Percentiles rank a stretch among this genome's conserved stretches.
phyloP scores from a whole-genome alignment of 768 basidiomycete species.

The Termitomyces sp. region DNA sequence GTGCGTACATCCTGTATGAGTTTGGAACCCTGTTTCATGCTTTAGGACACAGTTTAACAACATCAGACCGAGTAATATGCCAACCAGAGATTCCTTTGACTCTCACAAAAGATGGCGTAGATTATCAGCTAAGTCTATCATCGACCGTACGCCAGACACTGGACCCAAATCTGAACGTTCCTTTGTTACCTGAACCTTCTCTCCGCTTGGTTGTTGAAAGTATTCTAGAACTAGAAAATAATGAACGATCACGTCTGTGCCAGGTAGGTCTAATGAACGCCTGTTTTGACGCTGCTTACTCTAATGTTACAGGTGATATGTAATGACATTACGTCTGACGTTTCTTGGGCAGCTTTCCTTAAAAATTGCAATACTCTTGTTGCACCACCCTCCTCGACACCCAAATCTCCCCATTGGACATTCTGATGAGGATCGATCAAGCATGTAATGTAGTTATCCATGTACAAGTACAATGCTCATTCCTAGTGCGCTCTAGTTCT shows the following conservation, averaged over 20 bases:
- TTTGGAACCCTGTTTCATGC: neutral
- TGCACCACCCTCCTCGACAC: constrained; percentile 3
- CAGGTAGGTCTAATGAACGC: constrained; percentile 38
- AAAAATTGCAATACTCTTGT: constrained; percentile 35
- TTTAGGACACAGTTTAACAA: constrained; percentile 33
- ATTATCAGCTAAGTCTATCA: constrained; percentile 45
- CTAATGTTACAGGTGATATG: constrained; percentile 39
- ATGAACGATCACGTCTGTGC: constrained; percentile 47
- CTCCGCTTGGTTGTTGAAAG: constrained; percentile 39
- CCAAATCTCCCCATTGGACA: neutral
- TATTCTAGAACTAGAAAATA: constrained; percentile 49
- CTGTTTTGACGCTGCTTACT: neutral
- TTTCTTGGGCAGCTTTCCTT: constrained; percentile 40
- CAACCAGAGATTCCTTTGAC: constrained; percentile 49
- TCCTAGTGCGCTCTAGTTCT: constrained; percentile 16
- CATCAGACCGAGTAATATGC: constrained; percentile 17
- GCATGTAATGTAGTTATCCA: neutral
- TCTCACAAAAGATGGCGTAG: constrained; percentile 29
- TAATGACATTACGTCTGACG: constrained; percentile 30
- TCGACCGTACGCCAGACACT: constrained; percentile 45
- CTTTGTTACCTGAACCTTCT: constrained; percentile 3
- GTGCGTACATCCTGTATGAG: constrained; percentile 30
- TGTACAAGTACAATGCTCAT: constrained; percentile 1
- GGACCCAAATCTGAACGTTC: constrained; percentile 18
- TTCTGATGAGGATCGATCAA: neutral